phyloP scores from a whole-genome alignment of 805 yeast species.

The Wickerhamiella sergipiensis region DNA sequence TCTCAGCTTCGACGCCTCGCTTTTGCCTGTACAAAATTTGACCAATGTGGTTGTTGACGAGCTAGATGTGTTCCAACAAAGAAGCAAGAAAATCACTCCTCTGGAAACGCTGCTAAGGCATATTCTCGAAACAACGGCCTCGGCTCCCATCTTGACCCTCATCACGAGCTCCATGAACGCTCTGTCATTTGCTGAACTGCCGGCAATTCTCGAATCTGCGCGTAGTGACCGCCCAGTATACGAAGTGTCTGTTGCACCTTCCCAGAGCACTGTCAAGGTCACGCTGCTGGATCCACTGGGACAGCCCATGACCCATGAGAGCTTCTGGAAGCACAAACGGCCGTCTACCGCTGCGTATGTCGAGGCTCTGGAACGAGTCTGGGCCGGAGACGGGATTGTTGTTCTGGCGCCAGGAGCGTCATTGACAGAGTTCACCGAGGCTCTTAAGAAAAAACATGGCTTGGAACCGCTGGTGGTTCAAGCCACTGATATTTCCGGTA shows the following conservation, averaged over 20 bases:
- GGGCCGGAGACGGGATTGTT: slow-evolving; percentile 7
- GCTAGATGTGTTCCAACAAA: slow-evolving; percentile 11
- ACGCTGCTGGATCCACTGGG: neutral
- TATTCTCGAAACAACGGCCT: neutral
- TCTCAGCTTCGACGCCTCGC: slow-evolving; percentile 23
- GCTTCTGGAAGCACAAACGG: neutral
- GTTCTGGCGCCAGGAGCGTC: slow-evolving; percentile 3
- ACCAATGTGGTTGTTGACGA: slow-evolving; percentile 18
- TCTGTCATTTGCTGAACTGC: slow-evolving; percentile 1
- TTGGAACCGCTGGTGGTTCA: neutral
- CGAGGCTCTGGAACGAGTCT: neutral
- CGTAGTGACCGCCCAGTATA: neutral
- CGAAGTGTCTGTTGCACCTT: neutral
- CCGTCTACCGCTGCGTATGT: neutral
- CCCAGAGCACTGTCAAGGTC: neutral
- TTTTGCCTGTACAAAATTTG: slow-evolving; percentile 8
- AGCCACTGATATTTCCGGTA: slow-evolving; percentile 6
- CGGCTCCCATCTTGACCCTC: neutral
- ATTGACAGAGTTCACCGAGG: neutral
- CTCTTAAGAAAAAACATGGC: neutral
- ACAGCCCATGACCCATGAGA: neutral
- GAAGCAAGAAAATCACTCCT: slow-evolving; percentile 5
- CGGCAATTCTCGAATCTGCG: neutral
- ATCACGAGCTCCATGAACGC: slow-evolving; percentile 1
- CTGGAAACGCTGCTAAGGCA: slow-evolving; percentile 12